A percentile compares a stretch with the other conserved stretches of the same genome.
phyloP scores from a whole-genome alignment of 371 early-diverging fungal species.

The Circinella umbellata region DNA sequence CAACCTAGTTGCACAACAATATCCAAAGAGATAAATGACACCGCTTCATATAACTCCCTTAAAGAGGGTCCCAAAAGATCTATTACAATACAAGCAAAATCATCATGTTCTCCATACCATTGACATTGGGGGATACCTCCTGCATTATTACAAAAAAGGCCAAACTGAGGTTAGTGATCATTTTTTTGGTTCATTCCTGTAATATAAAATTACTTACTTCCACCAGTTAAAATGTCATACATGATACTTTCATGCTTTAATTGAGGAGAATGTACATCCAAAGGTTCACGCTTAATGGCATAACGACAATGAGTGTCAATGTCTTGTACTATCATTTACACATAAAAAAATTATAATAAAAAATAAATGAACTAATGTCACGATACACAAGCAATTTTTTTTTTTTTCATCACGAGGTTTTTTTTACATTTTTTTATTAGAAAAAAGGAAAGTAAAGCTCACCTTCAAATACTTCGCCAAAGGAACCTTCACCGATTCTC shows the following conservation, averaged over 20 bases:
- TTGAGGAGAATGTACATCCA: conserved; percentile 51
- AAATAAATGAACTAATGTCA: conserved; percentile 9
- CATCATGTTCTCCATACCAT: conserved; percentile 94
- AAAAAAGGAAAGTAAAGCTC: conserved; percentile 3
- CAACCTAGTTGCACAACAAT: conserved; percentile 58
- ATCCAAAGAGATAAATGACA: conserved; percentile 50
- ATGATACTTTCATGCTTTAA: conserved; percentile 57
- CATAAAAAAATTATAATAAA: too few relatives aligned
- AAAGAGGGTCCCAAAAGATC: conserved; percentile 96
- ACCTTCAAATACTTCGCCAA: conserved; percentile 71
- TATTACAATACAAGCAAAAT: conserved; percentile 91
- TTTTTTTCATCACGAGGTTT: conserved; percentile 5
- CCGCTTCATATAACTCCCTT: conserved; percentile 78
- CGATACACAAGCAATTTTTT: neutral
- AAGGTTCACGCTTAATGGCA: conserved; percentile 61
- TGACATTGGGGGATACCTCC: conserved; percentile 57
- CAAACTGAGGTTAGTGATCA: neutral
- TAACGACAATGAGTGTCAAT: conserved; percentile 49
- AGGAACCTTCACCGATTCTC: conserved; percentile 67
- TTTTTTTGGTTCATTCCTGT: neutral
- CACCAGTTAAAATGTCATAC: conserved; percentile 55
- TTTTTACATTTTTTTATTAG: neutral
- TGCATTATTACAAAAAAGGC: neutral
- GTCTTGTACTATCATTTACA: conserved; percentile 43
- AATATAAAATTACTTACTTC: conserved; percentile 43